A percentile compares a stretch with the other conserved stretches of the same genome.
These are phyloP conservation scores for Hamamelis virginiana DNA, from an alignment of 164 flowering plant species.

Conservation along the genomic window DNA sequence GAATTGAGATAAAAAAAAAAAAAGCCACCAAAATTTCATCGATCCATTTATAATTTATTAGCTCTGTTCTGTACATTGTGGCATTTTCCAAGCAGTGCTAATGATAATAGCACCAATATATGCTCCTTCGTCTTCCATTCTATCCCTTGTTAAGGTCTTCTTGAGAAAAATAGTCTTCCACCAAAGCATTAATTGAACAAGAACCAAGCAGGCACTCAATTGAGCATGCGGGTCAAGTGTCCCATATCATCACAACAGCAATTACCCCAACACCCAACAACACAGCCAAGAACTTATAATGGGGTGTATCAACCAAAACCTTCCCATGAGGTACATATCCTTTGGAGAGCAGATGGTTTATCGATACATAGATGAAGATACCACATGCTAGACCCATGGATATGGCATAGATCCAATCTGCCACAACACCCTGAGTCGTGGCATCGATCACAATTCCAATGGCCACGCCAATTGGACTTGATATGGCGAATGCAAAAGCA, in stretches of 20 bases:
- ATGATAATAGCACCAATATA: too few relatives aligned
- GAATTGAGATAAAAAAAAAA: too few relatives aligned
- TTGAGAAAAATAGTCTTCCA: too few relatives aligned
- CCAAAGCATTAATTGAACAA: too few relatives aligned
- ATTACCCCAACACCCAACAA: slow-evolving; percentile 58
- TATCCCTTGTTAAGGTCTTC: too few relatives aligned
- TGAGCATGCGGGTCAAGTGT: too few relatives aligned
- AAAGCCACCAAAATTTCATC: too few relatives aligned
- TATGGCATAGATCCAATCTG: slow-evolving; percentile 78
- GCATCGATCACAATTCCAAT: slow-evolving; percentile 73
- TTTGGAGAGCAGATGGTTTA: slow-evolving; percentile 63
- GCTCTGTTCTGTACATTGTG: too few relatives aligned
- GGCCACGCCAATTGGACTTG: slow-evolving; percentile 72
- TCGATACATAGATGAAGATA: slow-evolving; percentile 63
- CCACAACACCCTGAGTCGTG: slow-evolving; percentile 60
- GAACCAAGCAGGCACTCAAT: too few relatives aligned
- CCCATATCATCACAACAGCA: slow-evolving; percentile 85
- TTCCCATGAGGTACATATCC: slow-evolving; percentile 41
- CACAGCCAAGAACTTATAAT: slow-evolving; percentile 51
- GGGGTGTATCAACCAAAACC: slow-evolving; percentile 32
- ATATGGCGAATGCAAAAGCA: slow-evolving; percentile 72
- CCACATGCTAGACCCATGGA: slow-evolving; percentile 83
- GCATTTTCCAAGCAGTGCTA: too few relatives aligned
- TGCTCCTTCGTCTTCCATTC: too few relatives aligned
- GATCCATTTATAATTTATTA: too few relatives aligned